Base-by-base conservation (phyloP, 139 green algal genomes). In the Ulvella scutata region DNA sequence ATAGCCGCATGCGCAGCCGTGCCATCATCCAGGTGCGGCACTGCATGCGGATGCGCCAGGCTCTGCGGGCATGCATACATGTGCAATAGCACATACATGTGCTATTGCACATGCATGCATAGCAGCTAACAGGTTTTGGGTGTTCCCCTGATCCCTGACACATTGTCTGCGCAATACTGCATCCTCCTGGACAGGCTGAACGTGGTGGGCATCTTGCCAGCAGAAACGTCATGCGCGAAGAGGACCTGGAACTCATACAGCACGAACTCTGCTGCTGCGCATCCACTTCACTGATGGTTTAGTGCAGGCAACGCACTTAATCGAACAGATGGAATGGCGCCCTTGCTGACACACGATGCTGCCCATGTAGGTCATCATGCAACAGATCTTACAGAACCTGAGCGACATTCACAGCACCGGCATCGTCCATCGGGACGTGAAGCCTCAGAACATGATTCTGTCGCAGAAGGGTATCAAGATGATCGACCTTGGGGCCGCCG, bases 361-460 rank as follows among this genome's bases (percentile, higher is more conserved):
- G 13, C 81, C 83, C 21, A 77, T 94, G 21, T 78, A 81, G 37
- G 43, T 87, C 10, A 76, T 79, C 4, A 77, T 88, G 78, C 75
- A 80, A 79, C 88, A 97, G 86, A 77, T 97, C 38, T 74, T 97
- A 35, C 75, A 87, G 43, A 80, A 77, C 3, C 78, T 97, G 75
- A 72, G 78, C 20, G 83, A 82, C 3, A 87, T 76, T 35, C 87
- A 94, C 81, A 33, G 33, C 21, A 87, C 82, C 17, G 87, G 88
- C 72, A 91, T 95, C 62, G 90, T 96, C 20, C 92, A 96, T 79
- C 84, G 92, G n/a, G 92, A 97, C 81, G 72, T 97, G 35, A 97
- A 97, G 82, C 92, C 92, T 0, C 87, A 94, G 81, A 97, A 97
- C 84, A 85, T 82, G 33, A 92, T 97, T 51, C 26, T 97, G 9